Conservation (phyloP, 2,329 filamentous ascomycete genomes). For the Hirsutella minnesotensis region DNA sequence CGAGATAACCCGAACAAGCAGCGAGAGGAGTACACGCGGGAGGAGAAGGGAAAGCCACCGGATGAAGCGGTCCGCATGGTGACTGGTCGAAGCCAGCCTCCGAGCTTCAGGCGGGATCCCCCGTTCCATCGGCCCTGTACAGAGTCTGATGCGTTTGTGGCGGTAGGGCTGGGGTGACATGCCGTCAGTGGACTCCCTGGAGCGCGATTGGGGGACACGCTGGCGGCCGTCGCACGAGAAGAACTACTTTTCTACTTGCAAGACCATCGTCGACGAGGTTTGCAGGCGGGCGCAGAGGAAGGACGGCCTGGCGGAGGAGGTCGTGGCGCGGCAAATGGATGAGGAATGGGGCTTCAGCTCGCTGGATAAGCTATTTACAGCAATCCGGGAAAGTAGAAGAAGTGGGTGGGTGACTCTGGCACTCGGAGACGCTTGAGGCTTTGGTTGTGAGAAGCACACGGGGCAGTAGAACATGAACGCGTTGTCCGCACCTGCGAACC, state of each 20-base stretch:
- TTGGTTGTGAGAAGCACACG: neutral
- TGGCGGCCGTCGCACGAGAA: neutral
- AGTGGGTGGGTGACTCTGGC: neutral
- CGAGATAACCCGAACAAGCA: neutral
- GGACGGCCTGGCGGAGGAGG: neutral
- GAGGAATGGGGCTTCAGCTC: neutral
- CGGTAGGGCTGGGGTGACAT: neutral
- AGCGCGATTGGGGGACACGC: neutral
- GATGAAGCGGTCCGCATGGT: neutral
- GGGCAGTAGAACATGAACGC: neutral
- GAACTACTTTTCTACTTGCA: neutral
- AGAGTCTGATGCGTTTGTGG: neutral
- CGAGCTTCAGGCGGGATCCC: neutral
- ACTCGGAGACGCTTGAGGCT: neutral
- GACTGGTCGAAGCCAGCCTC: neutral
- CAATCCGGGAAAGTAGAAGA: neutral
- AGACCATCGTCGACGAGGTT: neutral
- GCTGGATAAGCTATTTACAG: neutral
- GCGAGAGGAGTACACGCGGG: neutral
- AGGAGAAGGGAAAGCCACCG: neutral
- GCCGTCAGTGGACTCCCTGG: neutral
- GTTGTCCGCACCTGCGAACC: neutral
- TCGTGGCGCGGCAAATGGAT: neutral
- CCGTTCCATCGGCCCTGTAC: neutral
- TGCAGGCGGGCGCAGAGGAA: neutral